phyloP scores from a whole-genome alignment of 176 grass and related monocot species.

The Paspalum vaginatum region DNA sequence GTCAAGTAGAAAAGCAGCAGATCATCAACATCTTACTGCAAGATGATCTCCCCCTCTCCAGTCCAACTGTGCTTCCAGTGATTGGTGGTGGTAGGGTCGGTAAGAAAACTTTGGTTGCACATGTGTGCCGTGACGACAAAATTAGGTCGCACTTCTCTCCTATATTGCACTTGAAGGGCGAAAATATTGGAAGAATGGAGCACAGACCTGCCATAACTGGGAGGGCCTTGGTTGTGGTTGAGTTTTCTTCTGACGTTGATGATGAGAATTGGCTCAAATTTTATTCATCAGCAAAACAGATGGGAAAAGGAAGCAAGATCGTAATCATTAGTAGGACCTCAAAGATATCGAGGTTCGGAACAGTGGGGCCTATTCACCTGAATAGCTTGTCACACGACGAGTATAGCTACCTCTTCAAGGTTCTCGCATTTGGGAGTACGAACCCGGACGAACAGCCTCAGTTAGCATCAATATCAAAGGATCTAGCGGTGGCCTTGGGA shows the following conservation, averaged over 20 bases:
- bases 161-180: not conserved
- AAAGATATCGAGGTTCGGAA: constrained; percentile 8
- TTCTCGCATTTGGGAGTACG: constrained; percentile 38
- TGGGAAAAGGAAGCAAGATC: constrained; percentile 42
- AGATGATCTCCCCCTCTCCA: not conserved
- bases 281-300: not conserved
- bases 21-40: not conserved
- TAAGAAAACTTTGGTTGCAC: constrained; percentile 4
- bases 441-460: constrained; percentile 28
- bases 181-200: not conserved
- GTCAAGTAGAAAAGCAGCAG: not conserved
- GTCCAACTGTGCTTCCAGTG: not conserved
- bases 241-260: constrained; percentile 23
- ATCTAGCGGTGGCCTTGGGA: not conserved
- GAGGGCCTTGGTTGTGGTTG: constrained; percentile 14
- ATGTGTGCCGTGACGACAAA: constrained; percentile 5
- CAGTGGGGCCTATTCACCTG: not conserved
- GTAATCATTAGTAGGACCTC: constrained; percentile 14
- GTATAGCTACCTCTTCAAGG: constrained; percentile 43
- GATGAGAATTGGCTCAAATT: constrained; percentile 13
- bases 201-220: not conserved
- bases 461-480: not conserved
- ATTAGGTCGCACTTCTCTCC: not conserved
- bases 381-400: constrained; percentile 21
- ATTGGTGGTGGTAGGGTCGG: not conserved